phyloP scores from a whole-genome alignment of 1,284 basidiomycete species.

The Xerocomus nothofagi region DNA sequence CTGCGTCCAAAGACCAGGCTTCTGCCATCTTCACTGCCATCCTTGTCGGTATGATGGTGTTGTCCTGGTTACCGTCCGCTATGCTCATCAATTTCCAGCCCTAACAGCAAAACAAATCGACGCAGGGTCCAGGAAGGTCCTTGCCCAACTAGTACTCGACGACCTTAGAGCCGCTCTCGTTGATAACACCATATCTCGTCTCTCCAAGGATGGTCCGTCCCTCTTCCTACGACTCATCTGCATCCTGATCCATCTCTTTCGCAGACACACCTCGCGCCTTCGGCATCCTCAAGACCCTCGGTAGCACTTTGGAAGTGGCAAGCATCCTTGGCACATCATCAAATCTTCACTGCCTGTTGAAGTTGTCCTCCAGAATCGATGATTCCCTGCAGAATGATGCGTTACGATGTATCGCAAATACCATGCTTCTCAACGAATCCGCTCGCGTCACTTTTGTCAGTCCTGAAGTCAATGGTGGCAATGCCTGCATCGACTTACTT shows the following conservation, averaged over 20 bases:
- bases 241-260: conserved; percentile 2
- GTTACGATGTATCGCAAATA: conserved; percentile 73
- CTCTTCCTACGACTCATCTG: conserved; percentile 11
- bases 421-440: conserved; percentile 63
- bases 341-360: conserved; percentile 55
- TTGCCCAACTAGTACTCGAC: conserved; percentile 56
- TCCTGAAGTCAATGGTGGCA: conserved; percentile 62
- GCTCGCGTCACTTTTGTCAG: conserved; percentile 59
- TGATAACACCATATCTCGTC: conserved; percentile 41
- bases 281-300: conserved; percentile 72
- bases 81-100: conserved; percentile 14
- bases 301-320: conserved; percentile 71
- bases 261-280: conserved; percentile 65
- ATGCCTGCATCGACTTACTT: conserved; percentile 54
- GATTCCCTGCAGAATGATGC: conserved; percentile 50
- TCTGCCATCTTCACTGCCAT: conserved; percentile 16
- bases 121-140: conserved; percentile 42
- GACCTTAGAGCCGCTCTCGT: conserved; percentile 51
- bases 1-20: conserved; percentile 6
- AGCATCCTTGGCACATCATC: conserved; percentile 53
- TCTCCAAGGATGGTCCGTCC: conserved; percentile 52
- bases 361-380: conserved; percentile 56
- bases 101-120: conserved; percentile 28
- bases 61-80: conserved; percentile 5
- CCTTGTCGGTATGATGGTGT: conserved; percentile 13